phyloP scores from a whole-genome alignment of 2,329 filamentous ascomycete species.

The Fusarium virguliforme region DNA sequence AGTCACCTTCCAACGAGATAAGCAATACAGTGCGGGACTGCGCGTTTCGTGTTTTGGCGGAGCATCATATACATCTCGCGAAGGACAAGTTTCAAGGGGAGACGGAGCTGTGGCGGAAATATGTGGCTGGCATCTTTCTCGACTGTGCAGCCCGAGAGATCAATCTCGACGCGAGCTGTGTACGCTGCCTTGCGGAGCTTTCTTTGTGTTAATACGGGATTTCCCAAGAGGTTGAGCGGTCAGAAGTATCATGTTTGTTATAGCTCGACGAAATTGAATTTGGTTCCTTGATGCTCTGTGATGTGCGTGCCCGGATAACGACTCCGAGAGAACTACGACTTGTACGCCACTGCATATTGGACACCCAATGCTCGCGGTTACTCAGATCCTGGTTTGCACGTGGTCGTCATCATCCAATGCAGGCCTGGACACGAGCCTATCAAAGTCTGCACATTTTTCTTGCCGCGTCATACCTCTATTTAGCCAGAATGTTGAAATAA shows the following conservation, averaged over 20 bases:
- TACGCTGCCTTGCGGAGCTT: background rate
- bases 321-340: no score
- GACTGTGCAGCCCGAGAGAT: background rate
- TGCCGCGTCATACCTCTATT: background rate
- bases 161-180: background rate
- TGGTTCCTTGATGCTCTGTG: no score
- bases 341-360: no score
- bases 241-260: no score
- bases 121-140: constrained; percentile 1
- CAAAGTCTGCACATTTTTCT: no score
- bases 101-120: background rate
- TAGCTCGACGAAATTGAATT: no score
- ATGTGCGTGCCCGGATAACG: no score
- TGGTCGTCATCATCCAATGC: background rate
- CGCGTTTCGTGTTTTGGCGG: background rate
- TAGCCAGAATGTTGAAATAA: constrained; percentile 1
- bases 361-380: no score
- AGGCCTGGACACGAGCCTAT: no score
- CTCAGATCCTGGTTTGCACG: background rate
- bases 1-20: background rate
- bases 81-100: background rate
- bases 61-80: background rate
- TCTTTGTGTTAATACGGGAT: background rate
- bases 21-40: background rate
- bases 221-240: background rate